These are phyloP conservation scores for Fragaria vesca DNA, from an alignment of 306 rosid genomes.

Conservation along the genomic window DNA sequence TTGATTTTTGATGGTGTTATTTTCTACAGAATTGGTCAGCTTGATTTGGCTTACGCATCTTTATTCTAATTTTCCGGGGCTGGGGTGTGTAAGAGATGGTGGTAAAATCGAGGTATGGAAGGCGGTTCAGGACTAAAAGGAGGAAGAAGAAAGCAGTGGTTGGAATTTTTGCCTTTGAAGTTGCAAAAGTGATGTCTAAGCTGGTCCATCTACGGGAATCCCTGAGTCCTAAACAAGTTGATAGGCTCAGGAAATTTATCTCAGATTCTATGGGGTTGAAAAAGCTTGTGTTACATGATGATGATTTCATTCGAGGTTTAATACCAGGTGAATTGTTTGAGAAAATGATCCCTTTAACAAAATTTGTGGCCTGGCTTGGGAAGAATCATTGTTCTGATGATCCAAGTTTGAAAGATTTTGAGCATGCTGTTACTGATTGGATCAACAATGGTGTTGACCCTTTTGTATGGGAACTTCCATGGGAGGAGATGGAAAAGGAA, in stretches of 20 bases:
- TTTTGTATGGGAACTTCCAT: slow-evolving; percentile 61
- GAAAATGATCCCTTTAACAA: background rate
- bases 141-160: slow-evolving; percentile 55
- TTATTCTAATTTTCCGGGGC: slow-evolving; percentile 7
- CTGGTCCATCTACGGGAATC: slow-evolving; percentile 77
- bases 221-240: slow-evolving; percentile 69
- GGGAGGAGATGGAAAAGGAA: slow-evolving; percentile 76
- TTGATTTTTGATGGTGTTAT: background rate
- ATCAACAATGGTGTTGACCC: slow-evolving; percentile 56
- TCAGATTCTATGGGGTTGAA: slow-evolving; percentile 61
- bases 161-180: slow-evolving; percentile 92
- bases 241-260: slow-evolving; percentile 53
- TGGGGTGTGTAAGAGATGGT: slow-evolving; percentile 35
- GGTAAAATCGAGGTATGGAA: slow-evolving; percentile 29
- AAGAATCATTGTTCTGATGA: background rate
- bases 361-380: background rate
- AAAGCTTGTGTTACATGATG: slow-evolving; percentile 30
- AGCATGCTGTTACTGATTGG: slow-evolving; percentile 44
- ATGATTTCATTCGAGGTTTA: background rate
- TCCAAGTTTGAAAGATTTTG: slow-evolving; percentile 34
- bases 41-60: slow-evolving; percentile 35
- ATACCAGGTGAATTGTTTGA: background rate
- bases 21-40: slow-evolving; percentile 30
- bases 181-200: slow-evolving; percentile 90
- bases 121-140: background rate